Evolutionary conservation across 2,329 filamentous ascomycete species (phyloP), one percentile per base, ranked within the genome.

Genomic region (Mariannaea elegans): DNA sequence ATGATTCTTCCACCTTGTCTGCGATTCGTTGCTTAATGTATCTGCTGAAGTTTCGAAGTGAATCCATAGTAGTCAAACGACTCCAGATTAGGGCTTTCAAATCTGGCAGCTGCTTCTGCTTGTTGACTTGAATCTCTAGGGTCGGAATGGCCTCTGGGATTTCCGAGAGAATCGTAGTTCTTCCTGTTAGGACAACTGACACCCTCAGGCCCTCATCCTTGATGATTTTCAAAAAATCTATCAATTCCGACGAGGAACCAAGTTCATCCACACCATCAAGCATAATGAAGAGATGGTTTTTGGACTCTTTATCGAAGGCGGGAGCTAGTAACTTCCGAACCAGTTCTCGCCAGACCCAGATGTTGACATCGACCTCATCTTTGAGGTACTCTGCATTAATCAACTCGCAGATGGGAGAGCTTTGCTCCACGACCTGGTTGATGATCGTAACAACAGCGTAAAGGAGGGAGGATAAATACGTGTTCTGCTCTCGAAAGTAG

Each of bases 401-500:
- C 12, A 65, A 50, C 47, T 77, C 72, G 13, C 76, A 75, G 1
- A 75, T 66, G 1, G 60, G 57, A 0, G 59, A 61, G 42, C 72
- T 74, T 6, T 69, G 62, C 16, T 73, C 73, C 0, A 70, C 73
- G 2, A 77, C 64, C 7, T 76, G 75, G 3, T 72, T 67, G 3
- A 72, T 64, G 10, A 72, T 52, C 0, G 67, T 72, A 3, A 70
- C 60, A 1, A 78, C 27, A 1, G 68, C 72, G 14, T 64, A 68
- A 3, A 69, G 12, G 1, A 74, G 63, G 0, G 56, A 61, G 0
- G 62, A 65, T 5, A 72, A 51, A 24, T 67, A 69, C 3, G 65
- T 52, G 5, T 70, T 59, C 14, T 76, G 75, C 38, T 77, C 75
- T 1, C 74, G 72, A 53, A 78, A 78, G 47, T 76, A 78, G 52